A percentile compares a stretch with the other conserved stretches of the same genome.
Conservation (phyloP, 208 protist species). For the Trypanosoma cruzi region DNA sequence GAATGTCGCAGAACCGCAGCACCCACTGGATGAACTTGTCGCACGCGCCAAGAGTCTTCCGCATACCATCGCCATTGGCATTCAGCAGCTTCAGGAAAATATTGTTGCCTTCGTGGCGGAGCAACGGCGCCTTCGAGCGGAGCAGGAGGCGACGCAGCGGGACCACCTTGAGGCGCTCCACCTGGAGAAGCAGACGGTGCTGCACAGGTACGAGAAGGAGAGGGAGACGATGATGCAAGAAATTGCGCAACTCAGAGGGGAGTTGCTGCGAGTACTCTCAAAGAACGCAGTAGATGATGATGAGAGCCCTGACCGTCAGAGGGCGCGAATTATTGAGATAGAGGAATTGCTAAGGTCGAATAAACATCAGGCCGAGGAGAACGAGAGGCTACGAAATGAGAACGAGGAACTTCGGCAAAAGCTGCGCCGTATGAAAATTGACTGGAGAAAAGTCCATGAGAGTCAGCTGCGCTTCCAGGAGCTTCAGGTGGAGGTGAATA, state of each 20-base stretch:
- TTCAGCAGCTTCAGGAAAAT: slow-evolving; percentile 4
- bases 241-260: not conserved
- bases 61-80: not conserved
- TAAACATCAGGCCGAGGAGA: slow-evolving; percentile 4
- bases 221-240: slow-evolving; percentile 1
- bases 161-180: slow-evolving; percentile 18
- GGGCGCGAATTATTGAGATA: not conserved
- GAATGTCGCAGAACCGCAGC: slow-evolving; percentile 11
- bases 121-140: not conserved
- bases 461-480: slow-evolving; percentile 31
- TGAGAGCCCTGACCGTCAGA: not conserved
- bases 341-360: slow-evolving; percentile 1
- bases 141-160: slow-evolving; percentile 13
- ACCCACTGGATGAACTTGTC: slow-evolving; percentile 8
- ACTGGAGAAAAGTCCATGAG: slow-evolving; percentile 39
- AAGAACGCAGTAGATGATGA: not conserved
- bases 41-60: slow-evolving; percentile 8
- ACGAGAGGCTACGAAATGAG: slow-evolving; percentile 13
- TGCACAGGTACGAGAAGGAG: slow-evolving; percentile 18
- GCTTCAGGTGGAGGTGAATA: slow-evolving; percentile 32
- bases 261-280: not conserved
- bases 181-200: slow-evolving; percentile 11
- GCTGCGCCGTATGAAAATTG: slow-evolving; percentile 27
- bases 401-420: slow-evolving; percentile 24
- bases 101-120: slow-evolving; percentile 8